These are phyloP conservation scores for Penicillium sp. DNA, from an alignment of 2,329 filamentous ascomycete genomes.

Conservation along the genomic window DNA sequence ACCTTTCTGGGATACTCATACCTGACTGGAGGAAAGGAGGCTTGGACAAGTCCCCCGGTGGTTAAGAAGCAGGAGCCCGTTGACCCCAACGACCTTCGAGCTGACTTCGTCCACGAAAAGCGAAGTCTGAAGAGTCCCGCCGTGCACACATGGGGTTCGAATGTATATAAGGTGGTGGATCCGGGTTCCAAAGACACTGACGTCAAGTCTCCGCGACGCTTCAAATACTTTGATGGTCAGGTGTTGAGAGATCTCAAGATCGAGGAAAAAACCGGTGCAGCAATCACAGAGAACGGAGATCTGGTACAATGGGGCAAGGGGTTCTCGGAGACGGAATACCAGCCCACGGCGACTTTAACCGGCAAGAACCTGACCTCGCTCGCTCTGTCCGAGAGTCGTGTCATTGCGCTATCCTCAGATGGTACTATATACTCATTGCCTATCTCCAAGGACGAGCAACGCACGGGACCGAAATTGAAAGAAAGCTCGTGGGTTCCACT, in stretches of 20 bases:
- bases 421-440: slow-evolving; percentile 84
- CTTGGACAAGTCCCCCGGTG: slow-evolving; percentile 18
- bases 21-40: slow-evolving; percentile 21
- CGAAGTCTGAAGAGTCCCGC: slow-evolving; percentile 77
- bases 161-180: slow-evolving; percentile 77
- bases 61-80: slow-evolving; percentile 21
- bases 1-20: slow-evolving; percentile 34
- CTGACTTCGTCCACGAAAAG: slow-evolving; percentile 83
- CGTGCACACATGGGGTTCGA: slow-evolving; percentile 91
- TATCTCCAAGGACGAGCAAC: slow-evolving; percentile 68
- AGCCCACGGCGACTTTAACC: slow-evolving; percentile 67
- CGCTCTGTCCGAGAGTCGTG: slow-evolving; percentile 73
- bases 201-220: slow-evolving; percentile 74
- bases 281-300: slow-evolving; percentile 82
- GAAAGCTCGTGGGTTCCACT: slow-evolving; percentile 71
- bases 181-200: slow-evolving; percentile 72
- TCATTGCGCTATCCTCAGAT: slow-evolving; percentile 70
- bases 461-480: slow-evolving; percentile 58
- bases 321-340: slow-evolving; percentile 61
- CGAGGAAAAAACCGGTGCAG: slow-evolving; percentile 75
- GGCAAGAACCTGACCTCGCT: slow-evolving; percentile 78
- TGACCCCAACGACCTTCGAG: slow-evolving; percentile 64
- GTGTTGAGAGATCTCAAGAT: slow-evolving; percentile 84
- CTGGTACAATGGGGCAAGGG: slow-evolving; percentile 85
- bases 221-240: slow-evolving; percentile 78